Base-by-base conservation (phyloP, 768 basidiomycete genomes). In the Tubosaeta brunneosetosa region DNA sequence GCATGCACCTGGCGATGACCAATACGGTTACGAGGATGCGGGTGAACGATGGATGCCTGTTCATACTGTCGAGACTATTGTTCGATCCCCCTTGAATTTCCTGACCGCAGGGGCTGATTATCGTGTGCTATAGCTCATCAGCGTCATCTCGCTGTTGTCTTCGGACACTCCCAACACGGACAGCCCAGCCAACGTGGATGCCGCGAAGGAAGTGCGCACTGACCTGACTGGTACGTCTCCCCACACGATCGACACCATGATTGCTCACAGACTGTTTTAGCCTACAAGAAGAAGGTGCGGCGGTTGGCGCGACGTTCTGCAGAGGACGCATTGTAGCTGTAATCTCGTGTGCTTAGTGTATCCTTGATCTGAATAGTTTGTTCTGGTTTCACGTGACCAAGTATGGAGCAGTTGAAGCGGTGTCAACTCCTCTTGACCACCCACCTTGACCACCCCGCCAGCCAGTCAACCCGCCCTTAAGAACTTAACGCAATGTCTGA, bases 21-120 rank as follows among this genome's bases (percentile, higher is more conserved):
- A 97, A 68, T 97, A 89, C 61, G 89, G 95, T 11, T 97, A 95
- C 63, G 97, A 99, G 69, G 91, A 94, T 62, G 93, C 97, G 2
- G 88, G 91, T 41, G 97, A 99, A 74, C 75, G 97, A 56, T 99
- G 97, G 97, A 75, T 94, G 77, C 97, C 97, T 4, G 93, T 99
- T 43, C 97, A 99, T 68, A 89, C 90, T 1, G 88, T 97, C 32
- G 94, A 98, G 74, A 92, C 93, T 6, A 98, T 99, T 58, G 95
- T 97, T 60, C 66, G 78, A 69, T 17, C 8, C 14, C 27, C 34
- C 2, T 33, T 27, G 19, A 29, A 54, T 44, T 16, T 14, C 4
- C n/a, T 10, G 7, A 22, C 22, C 2, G 29, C 17, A 9, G 13
- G 14, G 3, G 27, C 51, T 57, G 34, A 64, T 22, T 25, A 12